Evolutionary conservation across 129 eudicot species (phyloP), one percentile per base, ranked within the genome.

Genomic region (Ambrosia artemisiifolia): DNA sequence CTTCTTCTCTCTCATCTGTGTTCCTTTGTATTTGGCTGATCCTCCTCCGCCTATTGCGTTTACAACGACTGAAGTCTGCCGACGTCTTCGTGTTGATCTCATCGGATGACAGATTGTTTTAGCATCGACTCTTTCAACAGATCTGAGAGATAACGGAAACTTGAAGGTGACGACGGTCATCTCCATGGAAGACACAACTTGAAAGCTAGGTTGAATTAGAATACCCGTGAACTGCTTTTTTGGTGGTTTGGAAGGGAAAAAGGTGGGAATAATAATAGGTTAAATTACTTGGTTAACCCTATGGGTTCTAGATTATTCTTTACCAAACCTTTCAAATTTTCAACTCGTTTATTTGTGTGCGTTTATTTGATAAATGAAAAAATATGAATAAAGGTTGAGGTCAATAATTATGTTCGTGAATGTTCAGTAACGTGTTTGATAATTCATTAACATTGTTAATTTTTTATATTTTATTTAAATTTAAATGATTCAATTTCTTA

Each of bases 1-100:
- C 71, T 80, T 80, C 70, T 80, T 63, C 67, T 73, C 88, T 63
- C 88, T 73, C 85, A 84, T 80, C 73, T 67, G 77, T 38, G 88
- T 84, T 14, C 88, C 85, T 76, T 84, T 84, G 77, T 72, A 84
- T 43, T 80, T 84, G 0, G 79, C 77, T 24, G 65, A 72, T 74
- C 80, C 81, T 12, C 63, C 65, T 24, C 71, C 70, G 44, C 28
- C 28, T 1, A 65, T 64, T 44, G 63, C 78, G 59, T 61, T 68
- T 12, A 43, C 32, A 0, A 33, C 7, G 2, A 64, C 50, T 16
- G 62, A 50, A 8, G 40, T 61, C 16, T 72, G 69, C 17, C 55
- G 65, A 17, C 36, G 3, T 34, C 49, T 7, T 19, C 51, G 67
- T 55, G 73, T 49, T 63, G 65, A 11, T 36, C 70, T 50, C 43